A percentile compares a stretch with the other conserved stretches of the same genome.
Evolutionary conservation across 345 rosid species (phyloP).

Genomic region (Anastatica hierochuntica): DNA sequence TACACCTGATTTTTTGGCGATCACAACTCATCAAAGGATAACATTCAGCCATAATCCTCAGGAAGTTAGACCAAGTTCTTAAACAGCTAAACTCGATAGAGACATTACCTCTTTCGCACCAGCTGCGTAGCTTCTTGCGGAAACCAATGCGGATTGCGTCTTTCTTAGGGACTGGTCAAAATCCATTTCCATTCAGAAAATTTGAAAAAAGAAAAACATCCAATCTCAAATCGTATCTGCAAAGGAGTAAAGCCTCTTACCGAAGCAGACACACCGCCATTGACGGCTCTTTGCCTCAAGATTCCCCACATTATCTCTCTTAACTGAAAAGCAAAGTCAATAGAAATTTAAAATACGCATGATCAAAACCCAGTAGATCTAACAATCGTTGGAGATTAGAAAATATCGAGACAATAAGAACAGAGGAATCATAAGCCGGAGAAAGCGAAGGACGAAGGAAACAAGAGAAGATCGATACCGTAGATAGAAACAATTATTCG

Average conservation of each 20-base stretch:
- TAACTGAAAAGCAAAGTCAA: too few species aligned
- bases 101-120: slow-evolving; percentile 70
- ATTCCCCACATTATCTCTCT: slow-evolving; percentile 68
- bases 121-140: slow-evolving; percentile 52
- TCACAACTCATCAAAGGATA: too few species aligned
- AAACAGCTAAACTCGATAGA: not conserved
- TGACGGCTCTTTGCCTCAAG: slow-evolving; percentile 39
- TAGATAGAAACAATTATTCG: not conserved
- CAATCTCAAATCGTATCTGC: slow-evolving; percentile 2
- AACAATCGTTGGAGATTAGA: not conserved
- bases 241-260: slow-evolving; percentile 1
- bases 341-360: too few species aligned
- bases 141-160: slow-evolving; percentile 40
- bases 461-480: not conserved
- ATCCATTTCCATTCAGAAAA: slow-evolving; percentile 6
- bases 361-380: slow-evolving; percentile 17
- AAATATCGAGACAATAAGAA: too few species aligned
- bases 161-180: slow-evolving; percentile 30
- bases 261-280: slow-evolving; percentile 30
- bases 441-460: not conserved
- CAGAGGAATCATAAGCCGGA: too few species aligned
- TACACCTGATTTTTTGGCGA: too few species aligned
- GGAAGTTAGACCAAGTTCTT: not conserved
- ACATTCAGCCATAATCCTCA: not conserved
- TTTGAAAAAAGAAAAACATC: not conserved